A percentile compares a stretch with the other conserved stretches of the same genome.
phyloP scores from a whole-genome alignment of 176 grass and related monocot species.

The Thalia dealbata region DNA sequence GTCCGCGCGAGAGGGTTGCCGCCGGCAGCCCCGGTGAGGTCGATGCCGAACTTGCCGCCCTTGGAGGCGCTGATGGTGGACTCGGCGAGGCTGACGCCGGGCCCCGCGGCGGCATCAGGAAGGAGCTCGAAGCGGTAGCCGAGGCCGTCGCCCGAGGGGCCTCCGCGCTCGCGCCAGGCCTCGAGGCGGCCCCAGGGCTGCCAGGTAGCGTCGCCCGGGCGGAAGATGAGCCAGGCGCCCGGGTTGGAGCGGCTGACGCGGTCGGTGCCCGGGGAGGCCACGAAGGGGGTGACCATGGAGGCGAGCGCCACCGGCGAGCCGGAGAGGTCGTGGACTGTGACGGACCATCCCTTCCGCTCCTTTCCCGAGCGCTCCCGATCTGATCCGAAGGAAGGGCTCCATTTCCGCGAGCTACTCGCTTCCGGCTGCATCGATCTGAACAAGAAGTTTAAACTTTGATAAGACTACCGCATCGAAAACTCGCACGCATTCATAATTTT shows the following conservation, averaged over 20 bases:
- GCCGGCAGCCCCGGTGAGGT: slow-evolving; percentile 43
- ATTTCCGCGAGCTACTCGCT: slow-evolving; percentile 14
- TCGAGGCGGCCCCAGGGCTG: slow-evolving; percentile 82
- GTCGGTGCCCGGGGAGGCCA: slow-evolving; percentile 69
- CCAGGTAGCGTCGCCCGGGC: slow-evolving; percentile 65
- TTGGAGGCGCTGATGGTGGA: slow-evolving; percentile 44
- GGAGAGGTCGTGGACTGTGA: slow-evolving; percentile 89
- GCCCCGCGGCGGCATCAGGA: slow-evolving; percentile 30
- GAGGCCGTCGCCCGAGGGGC: slow-evolving; percentile 44
- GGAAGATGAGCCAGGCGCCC: slow-evolving; percentile 89
- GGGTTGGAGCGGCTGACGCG: slow-evolving; percentile 86
- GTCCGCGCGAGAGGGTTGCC: slow-evolving; percentile 31
- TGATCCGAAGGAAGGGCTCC: slow-evolving; percentile 30
- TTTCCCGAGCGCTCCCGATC: slow-evolving; percentile 36
- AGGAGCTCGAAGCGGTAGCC: slow-evolving; percentile 81
- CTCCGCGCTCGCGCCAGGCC: slow-evolving; percentile 86
- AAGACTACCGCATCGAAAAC: background rate
- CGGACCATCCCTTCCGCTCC: slow-evolving; percentile 95
- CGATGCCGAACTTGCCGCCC: slow-evolving; percentile 83
- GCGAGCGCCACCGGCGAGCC: slow-evolving; percentile 85
- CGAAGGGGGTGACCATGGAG: slow-evolving; percentile 92
- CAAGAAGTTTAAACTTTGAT: background rate
- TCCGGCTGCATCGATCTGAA: slow-evolving; percentile 41
- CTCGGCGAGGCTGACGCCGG: slow-evolving; percentile 46
- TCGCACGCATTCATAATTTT: background rate